These are phyloP conservation scores for Monosporascus sp. DNA, from an alignment of 2,329 filamentous ascomycete species.

Conservation along the genomic window DNA sequence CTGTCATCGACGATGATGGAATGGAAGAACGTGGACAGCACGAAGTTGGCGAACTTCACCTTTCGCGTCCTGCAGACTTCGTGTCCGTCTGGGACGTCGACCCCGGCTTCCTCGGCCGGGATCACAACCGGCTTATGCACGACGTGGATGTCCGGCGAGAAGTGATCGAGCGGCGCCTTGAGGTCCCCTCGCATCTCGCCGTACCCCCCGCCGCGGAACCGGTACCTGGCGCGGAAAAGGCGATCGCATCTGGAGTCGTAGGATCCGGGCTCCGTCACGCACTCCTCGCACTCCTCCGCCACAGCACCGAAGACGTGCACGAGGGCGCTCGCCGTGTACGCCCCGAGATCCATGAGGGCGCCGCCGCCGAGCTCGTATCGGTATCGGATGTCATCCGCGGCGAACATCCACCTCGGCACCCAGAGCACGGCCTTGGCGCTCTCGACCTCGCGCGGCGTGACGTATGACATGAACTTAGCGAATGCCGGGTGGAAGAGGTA, in stretches of 20 bases:
- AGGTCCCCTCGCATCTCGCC: conserved; percentile 27
- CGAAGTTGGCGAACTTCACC: conserved; percentile 16
- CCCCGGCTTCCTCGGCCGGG: conserved; percentile 9
- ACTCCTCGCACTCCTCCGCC: conserved; percentile 27
- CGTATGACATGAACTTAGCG: conserved; percentile 33
- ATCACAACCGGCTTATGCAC: conserved; percentile 15
- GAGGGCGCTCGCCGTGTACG: conserved; percentile 27
- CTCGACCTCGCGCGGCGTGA: conserved; percentile 33
- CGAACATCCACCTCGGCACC: conserved; percentile 26
- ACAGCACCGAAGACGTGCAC: conserved; percentile 27
- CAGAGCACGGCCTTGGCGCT: conserved; percentile 26
- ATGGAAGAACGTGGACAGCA: conserved; percentile 12
- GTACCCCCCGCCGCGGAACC: conserved; percentile 27
- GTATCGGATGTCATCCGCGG: conserved; percentile 38
- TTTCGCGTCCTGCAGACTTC: conserved; percentile 18
- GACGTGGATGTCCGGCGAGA: conserved; percentile 15
- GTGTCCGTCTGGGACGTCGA: conserved; percentile 12
- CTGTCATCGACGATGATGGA: conserved; percentile 21
- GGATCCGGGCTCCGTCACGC: conserved; percentile 14
- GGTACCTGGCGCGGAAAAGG: conserved; percentile 25
- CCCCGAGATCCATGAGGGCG: conserved; percentile 31
- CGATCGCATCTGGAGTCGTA: conserved; percentile 21
- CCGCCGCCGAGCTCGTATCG: conserved; percentile 37
- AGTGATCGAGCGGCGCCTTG: conserved; percentile 13
- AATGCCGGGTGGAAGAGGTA: conserved; percentile 45